Evolutionary conservation across 1,284 basidiomycete genomes (phyloP).

Genomic region (Inonotus hispidus): DNA sequence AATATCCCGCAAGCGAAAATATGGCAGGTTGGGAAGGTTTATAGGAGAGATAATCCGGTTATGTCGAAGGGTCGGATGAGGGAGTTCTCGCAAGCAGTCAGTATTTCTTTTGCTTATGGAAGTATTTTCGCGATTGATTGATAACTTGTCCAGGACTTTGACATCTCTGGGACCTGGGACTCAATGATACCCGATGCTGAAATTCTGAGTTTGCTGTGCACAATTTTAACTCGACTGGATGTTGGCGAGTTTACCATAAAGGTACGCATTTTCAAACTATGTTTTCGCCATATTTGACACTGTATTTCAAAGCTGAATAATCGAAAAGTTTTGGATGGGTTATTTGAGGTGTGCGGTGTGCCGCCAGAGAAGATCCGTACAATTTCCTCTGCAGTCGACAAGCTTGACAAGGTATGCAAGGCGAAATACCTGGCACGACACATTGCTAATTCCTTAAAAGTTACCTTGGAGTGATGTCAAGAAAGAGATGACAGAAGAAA

Average conservation of each 20-base stretch:
- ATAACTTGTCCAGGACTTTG: slow-evolving; percentile 75
- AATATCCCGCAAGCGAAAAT: slow-evolving; percentile 73
- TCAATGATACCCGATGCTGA: slow-evolving; percentile 98
- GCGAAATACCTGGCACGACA: slow-evolving; percentile 12
- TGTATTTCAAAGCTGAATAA: slow-evolving; percentile 73
- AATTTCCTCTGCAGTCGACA: slow-evolving; percentile 98
- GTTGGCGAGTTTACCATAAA: slow-evolving; percentile 95
- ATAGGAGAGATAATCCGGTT: slow-evolving; percentile 93
- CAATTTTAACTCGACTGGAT: slow-evolving; percentile 78
- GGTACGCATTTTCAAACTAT: slow-evolving; percentile 36
- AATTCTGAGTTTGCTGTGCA: slow-evolving; percentile 78
- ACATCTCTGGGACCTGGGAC: slow-evolving; percentile 93
- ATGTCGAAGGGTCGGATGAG: slow-evolving; percentile 98
- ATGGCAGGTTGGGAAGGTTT: slow-evolving; percentile 98
- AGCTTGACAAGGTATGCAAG: slow-evolving; percentile 83
- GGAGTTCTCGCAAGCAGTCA: slow-evolving; percentile 96
- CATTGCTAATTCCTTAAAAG: slow-evolving; percentile 32
- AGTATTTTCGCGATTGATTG: neutral
- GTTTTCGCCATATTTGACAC: neutral
- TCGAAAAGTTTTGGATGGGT: slow-evolving; percentile 95
- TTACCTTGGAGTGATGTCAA: slow-evolving; percentile 89
- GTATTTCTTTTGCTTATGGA: slow-evolving; percentile 25
- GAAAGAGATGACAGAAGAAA: slow-evolving; percentile 95
- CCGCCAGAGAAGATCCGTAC: slow-evolving; percentile 85
- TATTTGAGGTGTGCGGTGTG: slow-evolving; percentile 96